Base-by-base conservation (phyloP, 2,329 filamentous ascomycete genomes). In the Fusarium sp. region DNA sequence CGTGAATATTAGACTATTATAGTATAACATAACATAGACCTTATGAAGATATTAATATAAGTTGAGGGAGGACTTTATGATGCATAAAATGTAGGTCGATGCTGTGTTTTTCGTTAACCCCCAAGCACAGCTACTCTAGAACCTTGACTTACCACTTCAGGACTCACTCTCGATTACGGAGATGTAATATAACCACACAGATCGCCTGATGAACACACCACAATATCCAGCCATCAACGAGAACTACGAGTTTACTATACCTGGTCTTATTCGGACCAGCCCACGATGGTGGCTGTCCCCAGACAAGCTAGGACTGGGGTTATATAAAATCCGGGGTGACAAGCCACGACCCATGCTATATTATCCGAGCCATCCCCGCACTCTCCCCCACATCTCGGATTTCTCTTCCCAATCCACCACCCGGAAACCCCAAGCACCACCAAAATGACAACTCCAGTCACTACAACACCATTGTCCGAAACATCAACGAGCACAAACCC, bases 381-480 rank as follows among this genome's bases (percentile, higher is more conserved):
- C 16, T 35, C 28, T 28, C 3, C 39, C 28, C 46, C 33, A 44
- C 23, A 33, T 12, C 57, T 53, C 56, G 43, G 57, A 62, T 62
- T 62, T 38, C 10, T 37, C 26, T 29, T n/a, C 31, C 35, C 18
- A 15, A 18, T 33, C 82, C 37, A n/a, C n/a, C n/a, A n/a, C n/a
- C 24, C 31, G 57, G 33, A 50, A 46, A 57, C 57, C 55, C 64
- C n/a, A n/a, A n/a, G n/a, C n/a, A n/a, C n/a, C n/a, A 49, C 29
- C 44, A 42, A 23, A 29, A 70, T 70, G 63, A 31, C 63, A 3
- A 56, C 54, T 35, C 55, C 67, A 31, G 39, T 37, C 13, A 57
- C 50, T 21, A 52, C 63, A 21, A 71, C 68, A 7, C 69, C 69
- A 11, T 41, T 62, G 23, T 72, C 69, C 3, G 68, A 71, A 35